Evolutionary conservation across 768 basidiomycete genomes (phyloP).

Genomic region (Crepidotus variabilis): DNA sequence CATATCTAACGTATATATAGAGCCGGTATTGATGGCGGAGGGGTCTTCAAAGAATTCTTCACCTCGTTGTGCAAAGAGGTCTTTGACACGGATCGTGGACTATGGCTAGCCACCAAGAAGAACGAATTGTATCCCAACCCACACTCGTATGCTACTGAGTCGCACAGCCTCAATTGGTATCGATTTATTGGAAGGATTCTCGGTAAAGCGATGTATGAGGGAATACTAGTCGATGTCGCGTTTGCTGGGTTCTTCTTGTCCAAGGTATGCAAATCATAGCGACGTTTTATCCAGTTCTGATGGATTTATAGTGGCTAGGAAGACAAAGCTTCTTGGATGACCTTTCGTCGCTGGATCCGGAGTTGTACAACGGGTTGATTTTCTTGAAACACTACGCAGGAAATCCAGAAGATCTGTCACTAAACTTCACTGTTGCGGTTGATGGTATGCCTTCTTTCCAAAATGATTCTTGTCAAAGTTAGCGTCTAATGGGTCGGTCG

Average conservation of each 20-base stretch:
- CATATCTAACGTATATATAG: slow-evolving; percentile 29
- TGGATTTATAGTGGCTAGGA: slow-evolving; percentile 70
- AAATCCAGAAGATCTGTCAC: slow-evolving; percentile 80
- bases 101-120: slow-evolving; percentile 89
- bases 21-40: slow-evolving; percentile 94
- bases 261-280: slow-evolving; percentile 47
- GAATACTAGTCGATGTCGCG: slow-evolving; percentile 90
- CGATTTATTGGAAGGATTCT: slow-evolving; percentile 90
- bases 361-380: slow-evolving; percentile 88
- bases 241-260: slow-evolving; percentile 95
- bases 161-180: slow-evolving; percentile 88
- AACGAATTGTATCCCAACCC: slow-evolving; percentile 96
- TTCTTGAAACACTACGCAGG: slow-evolving; percentile 91
- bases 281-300: not conserved
- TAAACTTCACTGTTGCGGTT: slow-evolving; percentile 85
- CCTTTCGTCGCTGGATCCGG: slow-evolving; percentile 85
- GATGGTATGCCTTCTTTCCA: slow-evolving; percentile 55
- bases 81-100: slow-evolving; percentile 89
- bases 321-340: slow-evolving; percentile 92
- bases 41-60: slow-evolving; percentile 97
- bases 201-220: slow-evolving; percentile 95
- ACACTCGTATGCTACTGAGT: slow-evolving; percentile 87
- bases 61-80: slow-evolving; percentile 91
- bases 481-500: not conserved
- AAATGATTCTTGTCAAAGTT: not conserved